Conservation (phyloP, 2,329 filamentous ascomycete species). For the Cadophora gregata region DNA sequence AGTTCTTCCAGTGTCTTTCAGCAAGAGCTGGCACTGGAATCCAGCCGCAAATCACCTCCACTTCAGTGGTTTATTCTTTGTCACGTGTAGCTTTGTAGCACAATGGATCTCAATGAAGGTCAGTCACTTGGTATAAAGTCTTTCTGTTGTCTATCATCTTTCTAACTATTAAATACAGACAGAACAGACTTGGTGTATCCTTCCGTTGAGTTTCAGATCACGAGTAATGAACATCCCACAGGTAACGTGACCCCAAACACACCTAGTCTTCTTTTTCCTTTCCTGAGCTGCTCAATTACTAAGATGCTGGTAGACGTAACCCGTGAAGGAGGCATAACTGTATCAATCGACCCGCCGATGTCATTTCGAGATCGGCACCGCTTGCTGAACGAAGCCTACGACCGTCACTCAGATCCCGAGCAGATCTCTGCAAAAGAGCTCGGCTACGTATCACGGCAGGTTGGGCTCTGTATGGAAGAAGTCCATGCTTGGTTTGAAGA, state of each 20-base stretch:
- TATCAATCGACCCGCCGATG: conserved; percentile 20
- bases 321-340: not conserved
- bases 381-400: conserved; percentile 23
- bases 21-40: conserved; percentile 1
- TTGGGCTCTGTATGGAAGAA: conserved; percentile 27
- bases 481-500: conserved; percentile 27
- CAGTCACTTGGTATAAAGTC: not conserved
- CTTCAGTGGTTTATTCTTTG: not conserved
- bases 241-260: conserved; percentile 19
- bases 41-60: conserved; percentile 6
- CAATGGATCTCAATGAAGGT: not conserved
- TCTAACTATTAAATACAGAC: not conserved
- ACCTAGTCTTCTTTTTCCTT: too few relatives aligned
- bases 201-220: not conserved
- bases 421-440: conserved; percentile 21
- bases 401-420: conserved; percentile 20
- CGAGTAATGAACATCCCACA: not conserved
- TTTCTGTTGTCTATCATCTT: not conserved
- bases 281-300: not conserved
- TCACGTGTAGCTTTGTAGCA: not conserved
- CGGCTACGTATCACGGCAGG: conserved; percentile 17
- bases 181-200: not conserved
- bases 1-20: conserved; percentile 1
- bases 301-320: not conserved
- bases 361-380: conserved; percentile 29